These are phyloP conservation scores for Amanita thiersii DNA, from an alignment of 768 basidiomycete genomes.

Conservation along the genomic window DNA sequence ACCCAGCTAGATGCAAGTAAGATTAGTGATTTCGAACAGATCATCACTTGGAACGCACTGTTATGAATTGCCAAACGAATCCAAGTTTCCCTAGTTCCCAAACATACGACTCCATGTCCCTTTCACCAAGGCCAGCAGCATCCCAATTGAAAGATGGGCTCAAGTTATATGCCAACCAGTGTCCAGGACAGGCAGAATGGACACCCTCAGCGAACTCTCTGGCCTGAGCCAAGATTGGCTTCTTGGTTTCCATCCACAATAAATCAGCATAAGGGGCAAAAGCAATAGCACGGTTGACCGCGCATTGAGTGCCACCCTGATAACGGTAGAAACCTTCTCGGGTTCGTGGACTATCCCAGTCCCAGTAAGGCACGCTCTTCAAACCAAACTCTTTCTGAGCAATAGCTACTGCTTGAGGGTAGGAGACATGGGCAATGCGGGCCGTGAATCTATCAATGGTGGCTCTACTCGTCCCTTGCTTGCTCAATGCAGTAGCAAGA, in stretches of 20 bases:
- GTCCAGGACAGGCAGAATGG: slow-evolving; percentile 69
- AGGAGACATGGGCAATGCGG: slow-evolving; percentile 60
- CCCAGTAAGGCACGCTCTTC: slow-evolving; percentile 73
- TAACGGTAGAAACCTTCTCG: slow-evolving; percentile 97
- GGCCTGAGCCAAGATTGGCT: slow-evolving; percentile 87
- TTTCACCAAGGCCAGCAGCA: slow-evolving; percentile 79
- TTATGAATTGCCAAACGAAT: slow-evolving; percentile 99
- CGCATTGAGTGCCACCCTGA: slow-evolving; percentile 94
- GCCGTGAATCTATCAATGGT: slow-evolving; percentile 54
- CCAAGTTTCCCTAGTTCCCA: slow-evolving; percentile 95
- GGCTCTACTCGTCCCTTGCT: slow-evolving; percentile 42
- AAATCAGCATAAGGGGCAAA: slow-evolving; percentile 92
- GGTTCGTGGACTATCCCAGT: slow-evolving; percentile 92
- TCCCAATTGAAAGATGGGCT: slow-evolving; percentile 94
- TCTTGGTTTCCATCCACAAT: slow-evolving; percentile 96
- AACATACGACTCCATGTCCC: slow-evolving; percentile 82
- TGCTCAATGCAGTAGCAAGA: slow-evolving; percentile 58
- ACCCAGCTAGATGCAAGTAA: slow-evolving; percentile 61
- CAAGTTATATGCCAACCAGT: slow-evolving; percentile 96
- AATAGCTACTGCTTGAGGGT: slow-evolving; percentile 59
- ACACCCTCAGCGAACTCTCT: slow-evolving; percentile 89
- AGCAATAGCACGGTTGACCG: slow-evolving; percentile 84
- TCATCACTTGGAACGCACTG: slow-evolving; percentile 41
- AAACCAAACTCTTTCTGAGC: slow-evolving; percentile 78
- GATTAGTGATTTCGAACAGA: background rate